These are phyloP conservation scores for Suhomyces sp. DNA, from an alignment of 805 yeast species.

Conservation along the genomic window DNA sequence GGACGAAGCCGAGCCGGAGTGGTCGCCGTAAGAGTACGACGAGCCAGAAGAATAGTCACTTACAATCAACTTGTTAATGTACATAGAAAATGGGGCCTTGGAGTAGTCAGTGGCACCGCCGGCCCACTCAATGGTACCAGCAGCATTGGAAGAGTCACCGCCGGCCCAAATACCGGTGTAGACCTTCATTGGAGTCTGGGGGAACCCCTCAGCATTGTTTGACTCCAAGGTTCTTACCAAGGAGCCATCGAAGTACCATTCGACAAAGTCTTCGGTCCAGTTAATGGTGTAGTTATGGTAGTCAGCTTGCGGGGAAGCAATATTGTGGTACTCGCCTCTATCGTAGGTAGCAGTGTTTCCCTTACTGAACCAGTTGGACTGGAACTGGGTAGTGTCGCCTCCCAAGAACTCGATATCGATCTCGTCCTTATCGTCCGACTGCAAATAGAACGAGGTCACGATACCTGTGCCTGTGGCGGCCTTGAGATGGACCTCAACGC, in stretches of 20 bases:
- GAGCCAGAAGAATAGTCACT: constrained; percentile 49
- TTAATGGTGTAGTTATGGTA: constrained; percentile 14
- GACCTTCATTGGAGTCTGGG: constrained; percentile 16
- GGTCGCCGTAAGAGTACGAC: constrained; percentile 47
- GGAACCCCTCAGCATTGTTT: constrained; percentile 13
- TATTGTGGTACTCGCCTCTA: constrained; percentile 13
- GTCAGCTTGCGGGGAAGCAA: constrained; percentile 10
- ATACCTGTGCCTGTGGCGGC: constrained; percentile 15
- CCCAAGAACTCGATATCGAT: constrained; percentile 16
- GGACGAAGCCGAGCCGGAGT: constrained; percentile 58
- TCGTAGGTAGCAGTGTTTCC: constrained; percentile 13
- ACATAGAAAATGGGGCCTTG: constrained; percentile 22
- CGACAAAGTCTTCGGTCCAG: constrained; percentile 12
- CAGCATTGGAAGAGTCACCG: constrained; percentile 35
- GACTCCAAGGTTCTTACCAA: constrained; percentile 11
- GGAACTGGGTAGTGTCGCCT: constrained; percentile 13
- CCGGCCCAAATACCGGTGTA: constrained; percentile 48
- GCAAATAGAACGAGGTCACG: constrained; percentile 13
- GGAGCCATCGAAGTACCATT: constrained; percentile 11
- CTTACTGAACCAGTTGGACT: constrained; percentile 14
- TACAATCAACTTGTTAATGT: constrained; percentile 16
- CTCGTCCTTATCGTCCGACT: constrained; percentile 16
- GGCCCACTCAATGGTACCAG: constrained; percentile 25
- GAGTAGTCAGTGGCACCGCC: constrained; percentile 22
- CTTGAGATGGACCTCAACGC: constrained; percentile 13